Percentiles rank a stretch among this genome's conserved stretches.
These are phyloP conservation scores for Cenchrus fungigraminus DNA, from an alignment of 176 grass and related monocot species.

Conservation along the genomic window DNA sequence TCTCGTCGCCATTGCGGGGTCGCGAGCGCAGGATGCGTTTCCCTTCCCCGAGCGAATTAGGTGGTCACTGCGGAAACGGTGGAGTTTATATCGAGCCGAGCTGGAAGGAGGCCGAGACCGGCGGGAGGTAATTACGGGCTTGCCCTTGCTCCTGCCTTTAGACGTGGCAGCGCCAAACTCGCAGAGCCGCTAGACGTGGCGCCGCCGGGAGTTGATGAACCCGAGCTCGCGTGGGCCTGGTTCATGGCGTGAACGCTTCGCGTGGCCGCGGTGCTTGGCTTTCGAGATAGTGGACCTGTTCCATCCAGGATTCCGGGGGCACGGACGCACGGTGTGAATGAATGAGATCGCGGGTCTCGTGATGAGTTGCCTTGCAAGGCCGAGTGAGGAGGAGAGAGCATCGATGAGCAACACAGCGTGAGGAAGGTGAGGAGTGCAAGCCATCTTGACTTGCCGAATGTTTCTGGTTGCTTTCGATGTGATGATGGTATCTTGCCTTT, in stretches of 20 bases:
- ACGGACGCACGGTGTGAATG: not conserved
- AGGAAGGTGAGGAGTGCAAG: slow-evolving; percentile 46
- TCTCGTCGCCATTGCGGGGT: slow-evolving; percentile 21
- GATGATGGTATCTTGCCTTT: not conserved
- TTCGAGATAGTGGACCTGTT: not conserved
- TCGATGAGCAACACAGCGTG: not conserved
- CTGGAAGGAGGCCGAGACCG: not conserved
- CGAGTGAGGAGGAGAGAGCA: not conserved
- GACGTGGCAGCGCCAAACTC: slow-evolving; percentile 10
- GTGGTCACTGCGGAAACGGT: not conserved
- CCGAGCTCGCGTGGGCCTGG: not conserved
- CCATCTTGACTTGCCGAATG: not conserved
- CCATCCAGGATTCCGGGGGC: too few relatives aligned
- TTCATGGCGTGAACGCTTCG: not conserved
- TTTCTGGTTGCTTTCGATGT: not conserved
- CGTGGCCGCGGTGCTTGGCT: not conserved
- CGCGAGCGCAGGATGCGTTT: slow-evolving; percentile 19
- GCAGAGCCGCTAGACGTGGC: not conserved
- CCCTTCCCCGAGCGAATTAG: not conserved
- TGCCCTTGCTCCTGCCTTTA: not conserved
- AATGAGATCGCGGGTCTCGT: not conserved
- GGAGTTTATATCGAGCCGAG: slow-evolving; percentile 21
- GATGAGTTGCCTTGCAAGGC: slow-evolving; percentile 33
- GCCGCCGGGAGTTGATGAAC: too few relatives aligned
- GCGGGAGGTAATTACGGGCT: not conserved